Base-by-base conservation (phyloP, 305 asterid species). In the Caryopteris hybrid region DNA sequence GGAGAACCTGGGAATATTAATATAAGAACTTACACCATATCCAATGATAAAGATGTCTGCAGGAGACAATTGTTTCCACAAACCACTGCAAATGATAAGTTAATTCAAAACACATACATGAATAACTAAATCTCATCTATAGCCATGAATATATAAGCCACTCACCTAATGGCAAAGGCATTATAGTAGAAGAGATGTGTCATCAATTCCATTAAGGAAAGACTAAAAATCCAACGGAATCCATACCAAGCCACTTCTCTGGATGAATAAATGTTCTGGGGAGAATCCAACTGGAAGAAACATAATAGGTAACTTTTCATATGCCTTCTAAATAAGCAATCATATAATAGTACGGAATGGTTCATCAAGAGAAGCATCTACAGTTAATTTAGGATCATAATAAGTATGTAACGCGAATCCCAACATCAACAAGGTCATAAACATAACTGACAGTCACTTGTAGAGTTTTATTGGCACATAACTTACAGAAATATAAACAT, bases 91-190 rank as follows among this genome's bases (percentile, higher is more conserved):
- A 66, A 69, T 23, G 67, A 55, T 58, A 39, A 57, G 62, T 43
- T 67, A 31, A 68, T 54, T 74, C 57, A 70, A 58, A 68, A 60
- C 20, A 36, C 33, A 18, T 41, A 20, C 50, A 69, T 53, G 31
- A 51, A 55, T 31, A 61, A 62, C 52, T 72, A 25, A 16, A 71
- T 52, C 48, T 38, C 67, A 56, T 13, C 17, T 58, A 56, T 47
- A 68, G 48, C 56, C 25, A 29, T 54, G 36, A 76, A 64, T 71
- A 29, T 52, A 50, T 67, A 72, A 74, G 71, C 59, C 55, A 72
- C 81, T 73, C 80, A 91, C 99, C 98, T 91, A 59, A 63, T 81
- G 68, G 99, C 97, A 72, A 91, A 94, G 74, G 99, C 97, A 80
- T 94, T 91, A 71, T 87, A 91, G 84, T 86, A 88, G 58, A 84